Evolutionary conservation across 1,139 yeast genomes (phyloP), one percentile per base, ranked within the genome.

Genomic region (Yamadazyma conglobata): DNA sequence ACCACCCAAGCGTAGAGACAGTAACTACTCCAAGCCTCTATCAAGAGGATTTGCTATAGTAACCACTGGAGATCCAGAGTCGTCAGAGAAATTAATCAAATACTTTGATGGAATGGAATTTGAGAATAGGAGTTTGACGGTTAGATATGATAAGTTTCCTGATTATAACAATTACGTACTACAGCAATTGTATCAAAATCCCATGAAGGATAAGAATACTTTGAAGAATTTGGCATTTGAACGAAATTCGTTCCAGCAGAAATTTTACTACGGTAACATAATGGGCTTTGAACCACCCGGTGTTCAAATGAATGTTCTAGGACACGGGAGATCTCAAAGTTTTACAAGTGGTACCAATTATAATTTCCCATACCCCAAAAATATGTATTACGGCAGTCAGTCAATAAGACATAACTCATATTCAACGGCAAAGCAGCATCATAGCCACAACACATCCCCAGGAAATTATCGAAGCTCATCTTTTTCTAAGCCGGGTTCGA

Each of bases 21-120:
- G 18, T 4, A 7, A 10, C 19, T 19, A 10, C n/a, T 18, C 25
- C n/a, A 25, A 24, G 13, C 25, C 28, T 11, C 6, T 38, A 22
- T 42, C 68, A 34, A 68, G 78, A 43, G 88, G 89, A 4, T 79
- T 75, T 57, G 88, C 86, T 1, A 73, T 80, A 20, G 84, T 79
- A 1, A 64, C 73, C 7, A 78, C 80, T 17, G 65, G 62, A 9
- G 53, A 70, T 31, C 58, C 57, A 28, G 61, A 58, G 16, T 72
- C 71, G n/a, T 77, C 84, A 9, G 65, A 64, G 16, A 56, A 56
- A 31, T 62, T 80, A 5, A 77, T 80, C 25, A 52, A 58, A 31
- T 40, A 50, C 34, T 73, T 78, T 46, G 71, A 80, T 46, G 71
- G 73, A 19, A 49, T 54, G 5, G 64, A 55, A 16, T 77, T 79